Percentiles rank a stretch among this genome's conserved stretches.
phyloP scores from a whole-genome alignment of 176 grass and related monocot genomes.

The Carex cristatella region DNA sequence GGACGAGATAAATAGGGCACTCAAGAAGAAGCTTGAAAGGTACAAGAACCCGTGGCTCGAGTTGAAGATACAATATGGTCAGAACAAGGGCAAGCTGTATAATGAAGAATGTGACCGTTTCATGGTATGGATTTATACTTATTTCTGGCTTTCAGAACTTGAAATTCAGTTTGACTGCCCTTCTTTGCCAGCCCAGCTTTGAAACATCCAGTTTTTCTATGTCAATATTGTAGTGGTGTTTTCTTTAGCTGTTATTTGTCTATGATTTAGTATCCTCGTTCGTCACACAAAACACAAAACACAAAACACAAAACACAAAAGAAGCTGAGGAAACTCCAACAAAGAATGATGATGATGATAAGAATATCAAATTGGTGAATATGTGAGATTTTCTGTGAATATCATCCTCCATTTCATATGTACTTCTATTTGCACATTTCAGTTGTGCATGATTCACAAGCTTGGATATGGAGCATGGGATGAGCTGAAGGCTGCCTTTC shows the following conservation, averaged over 20 bases:
- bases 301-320: neutral
- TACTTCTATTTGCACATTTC: constrained; percentile 25
- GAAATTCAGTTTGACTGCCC: constrained; percentile 17
- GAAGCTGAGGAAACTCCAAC: neutral
- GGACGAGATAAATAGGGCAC: constrained; percentile 94
- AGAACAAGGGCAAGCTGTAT: constrained; percentile 96
- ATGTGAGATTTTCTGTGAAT: neutral
- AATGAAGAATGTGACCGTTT: constrained; percentile 99
- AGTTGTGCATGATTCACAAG: constrained; percentile 99
- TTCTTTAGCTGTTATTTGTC: neutral
- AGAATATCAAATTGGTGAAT: neutral
- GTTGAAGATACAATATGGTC: constrained; percentile 94
- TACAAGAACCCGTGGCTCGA: constrained; percentile 99
- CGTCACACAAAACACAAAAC: neutral
- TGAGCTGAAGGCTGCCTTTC: constrained; percentile 90
- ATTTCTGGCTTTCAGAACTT: neutral
- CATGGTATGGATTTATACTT: constrained; percentile 52
- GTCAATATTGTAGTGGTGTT: neutral
- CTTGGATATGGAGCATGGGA: constrained; percentile 98
- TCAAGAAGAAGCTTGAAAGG: constrained; percentile 90
- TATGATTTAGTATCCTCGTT: neutral
- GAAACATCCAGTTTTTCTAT: neutral
- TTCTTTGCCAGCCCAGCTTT: neutral
- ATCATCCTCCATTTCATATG: neutral
- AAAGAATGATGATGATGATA: neutral